These are phyloP conservation scores for Ceratocystis harringtonii DNA, from an alignment of 2,329 filamentous ascomycete species.

Conservation along the genomic window DNA sequence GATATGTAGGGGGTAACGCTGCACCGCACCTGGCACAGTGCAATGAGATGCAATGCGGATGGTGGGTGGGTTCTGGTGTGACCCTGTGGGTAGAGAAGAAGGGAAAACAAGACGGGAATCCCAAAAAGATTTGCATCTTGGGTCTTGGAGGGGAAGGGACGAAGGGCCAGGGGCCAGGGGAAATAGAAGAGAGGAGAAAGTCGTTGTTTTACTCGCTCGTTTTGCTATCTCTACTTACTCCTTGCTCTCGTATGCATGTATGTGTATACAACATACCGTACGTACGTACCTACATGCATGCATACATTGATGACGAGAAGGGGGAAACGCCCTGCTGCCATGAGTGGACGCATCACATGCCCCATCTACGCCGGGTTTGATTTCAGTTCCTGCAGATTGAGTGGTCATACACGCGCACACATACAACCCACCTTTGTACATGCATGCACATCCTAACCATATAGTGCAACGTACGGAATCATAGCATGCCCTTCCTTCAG, in stretches of 20 bases:
- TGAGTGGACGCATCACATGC: not conserved
- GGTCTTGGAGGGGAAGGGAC: not conserved
- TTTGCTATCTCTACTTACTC: not conserved
- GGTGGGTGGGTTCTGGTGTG: not conserved
- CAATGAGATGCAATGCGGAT: not conserved
- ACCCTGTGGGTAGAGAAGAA: not conserved
- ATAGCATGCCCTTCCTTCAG: not conserved
- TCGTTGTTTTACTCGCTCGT: not conserved
- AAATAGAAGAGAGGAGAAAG: not conserved
- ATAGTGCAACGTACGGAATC: not conserved
- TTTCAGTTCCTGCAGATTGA: conserved; percentile 3
- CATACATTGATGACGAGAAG: not conserved
- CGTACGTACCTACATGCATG: not conserved
- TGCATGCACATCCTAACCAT: not conserved
- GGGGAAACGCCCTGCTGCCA: not conserved
- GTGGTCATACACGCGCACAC: not conserved
- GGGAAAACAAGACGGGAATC: not conserved
- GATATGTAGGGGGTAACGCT: not conserved
- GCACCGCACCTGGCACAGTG: not conserved
- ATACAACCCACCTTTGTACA: not conserved
- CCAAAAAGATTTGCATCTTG: conserved; percentile 3
- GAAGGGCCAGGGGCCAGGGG: not conserved
- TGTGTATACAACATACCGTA: too few relatives aligned
- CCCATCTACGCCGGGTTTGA: not conserved
- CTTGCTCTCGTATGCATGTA: not conserved